phyloP scores from a whole-genome alignment of 768 basidiomycete genomes.

The Naganishia onofrii region DNA sequence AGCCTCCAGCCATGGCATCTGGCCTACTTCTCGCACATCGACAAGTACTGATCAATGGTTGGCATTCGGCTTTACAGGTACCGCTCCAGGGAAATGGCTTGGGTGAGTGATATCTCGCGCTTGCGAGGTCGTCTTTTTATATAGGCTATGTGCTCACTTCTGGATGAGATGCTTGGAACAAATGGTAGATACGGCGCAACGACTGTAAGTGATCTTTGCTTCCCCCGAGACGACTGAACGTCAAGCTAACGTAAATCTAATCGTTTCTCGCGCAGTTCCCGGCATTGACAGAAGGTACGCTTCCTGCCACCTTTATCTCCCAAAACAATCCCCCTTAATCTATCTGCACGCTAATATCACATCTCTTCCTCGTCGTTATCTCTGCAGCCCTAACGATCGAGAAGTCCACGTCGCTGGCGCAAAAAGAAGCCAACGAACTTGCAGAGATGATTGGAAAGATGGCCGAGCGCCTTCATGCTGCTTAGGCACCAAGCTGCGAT shows the following conservation, averaged over 20 bases:
- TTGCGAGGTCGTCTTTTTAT: neutral
- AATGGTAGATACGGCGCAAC: slow-evolving; percentile 42
- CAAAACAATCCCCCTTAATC: slow-evolving; percentile 45
- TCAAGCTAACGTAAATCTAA: neutral
- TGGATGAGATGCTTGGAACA: neutral
- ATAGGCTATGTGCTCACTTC: neutral
- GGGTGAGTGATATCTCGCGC: slow-evolving; percentile 29
- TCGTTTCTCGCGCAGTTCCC: neutral
- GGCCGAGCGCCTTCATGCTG: slow-evolving; percentile 27
- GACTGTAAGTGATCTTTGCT: slow-evolving; percentile 33
- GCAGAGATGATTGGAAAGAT: slow-evolving; percentile 29
- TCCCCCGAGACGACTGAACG: neutral
- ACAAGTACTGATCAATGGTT: neutral
- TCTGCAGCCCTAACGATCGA: slow-evolving; percentile 49
- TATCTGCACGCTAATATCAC: slow-evolving; percentile 25
- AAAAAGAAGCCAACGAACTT: slow-evolving; percentile 48
- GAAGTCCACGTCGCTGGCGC: slow-evolving; percentile 39
- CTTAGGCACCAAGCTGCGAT: neutral
- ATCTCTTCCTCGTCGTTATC: too few relatives aligned
- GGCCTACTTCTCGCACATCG: neutral
- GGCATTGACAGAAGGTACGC: slow-evolving; percentile 27
- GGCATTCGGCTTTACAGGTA: slow-evolving; percentile 1
- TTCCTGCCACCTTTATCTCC: neutral
- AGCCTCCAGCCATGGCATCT: too few relatives aligned
- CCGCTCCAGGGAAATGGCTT: slow-evolving; percentile 51